phyloP scores from a whole-genome alignment of 2,329 filamentous ascomycete species.

The Didymella pinodella region DNA sequence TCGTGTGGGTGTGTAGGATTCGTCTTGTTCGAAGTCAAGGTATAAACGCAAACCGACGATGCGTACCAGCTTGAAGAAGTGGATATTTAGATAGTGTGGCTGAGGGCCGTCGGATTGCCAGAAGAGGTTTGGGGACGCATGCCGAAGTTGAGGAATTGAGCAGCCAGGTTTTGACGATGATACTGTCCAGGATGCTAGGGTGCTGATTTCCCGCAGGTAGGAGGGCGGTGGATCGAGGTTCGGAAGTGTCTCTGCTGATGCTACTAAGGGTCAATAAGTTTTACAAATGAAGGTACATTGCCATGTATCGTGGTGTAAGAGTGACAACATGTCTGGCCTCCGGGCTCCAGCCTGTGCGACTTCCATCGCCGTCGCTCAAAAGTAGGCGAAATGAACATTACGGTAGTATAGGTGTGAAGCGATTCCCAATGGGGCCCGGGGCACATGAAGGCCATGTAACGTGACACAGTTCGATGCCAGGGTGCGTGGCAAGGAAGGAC shows the following conservation, averaged over 20 bases:
- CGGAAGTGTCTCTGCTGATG: conserved; percentile 27
- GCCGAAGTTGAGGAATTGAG: conserved; percentile 77
- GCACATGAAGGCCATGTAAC: conserved; percentile 3
- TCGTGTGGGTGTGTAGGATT: conserved; percentile 95
- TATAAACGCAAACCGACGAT: conserved; percentile 82
- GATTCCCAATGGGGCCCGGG: not conserved
- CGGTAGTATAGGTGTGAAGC: not conserved
- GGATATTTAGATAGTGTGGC: conserved; percentile 81
- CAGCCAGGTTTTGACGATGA: conserved; percentile 83
- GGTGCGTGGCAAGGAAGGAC: conserved; percentile 14
- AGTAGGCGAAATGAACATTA: not conserved
- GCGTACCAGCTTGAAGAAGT: conserved; percentile 83
- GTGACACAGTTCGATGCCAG: conserved; percentile 4
- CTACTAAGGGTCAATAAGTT: conserved; percentile 18
- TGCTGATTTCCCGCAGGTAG: conserved; percentile 80
- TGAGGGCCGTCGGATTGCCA: conserved; percentile 91
- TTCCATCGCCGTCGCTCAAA: not conserved
- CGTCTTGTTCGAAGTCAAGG: conserved; percentile 90
- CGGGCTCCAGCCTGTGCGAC: conserved; percentile 10
- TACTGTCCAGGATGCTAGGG: conserved; percentile 82
- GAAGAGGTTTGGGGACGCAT: conserved; percentile 74
- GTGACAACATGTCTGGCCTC: not conserved
- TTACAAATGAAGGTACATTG: conserved; percentile 2
- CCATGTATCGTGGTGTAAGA: not conserved
- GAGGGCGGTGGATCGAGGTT: conserved; percentile 50